Evolutionary conservation across 768 basidiomycete species (phyloP).

Genomic region (Sistotremastrum niveocremeum): DNA sequence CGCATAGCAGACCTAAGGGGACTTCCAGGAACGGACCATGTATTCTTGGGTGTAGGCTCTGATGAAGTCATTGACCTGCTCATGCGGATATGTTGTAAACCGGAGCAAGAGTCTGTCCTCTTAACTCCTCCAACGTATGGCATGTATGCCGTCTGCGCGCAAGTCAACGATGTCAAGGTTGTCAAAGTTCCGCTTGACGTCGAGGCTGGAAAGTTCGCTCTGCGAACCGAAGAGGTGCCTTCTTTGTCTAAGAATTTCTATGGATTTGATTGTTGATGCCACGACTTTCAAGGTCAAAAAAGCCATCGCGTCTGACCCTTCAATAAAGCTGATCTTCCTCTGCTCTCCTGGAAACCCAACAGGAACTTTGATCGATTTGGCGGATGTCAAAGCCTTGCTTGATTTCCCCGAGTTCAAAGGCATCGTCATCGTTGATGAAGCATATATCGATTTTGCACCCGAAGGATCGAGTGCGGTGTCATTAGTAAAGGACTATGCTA

Average conservation of each 20-base stretch:
- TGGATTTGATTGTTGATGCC: background rate
- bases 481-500: conserved; percentile 69
- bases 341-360: conserved; percentile 98
- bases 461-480: conserved; percentile 46
- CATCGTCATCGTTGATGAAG: conserved; percentile 89
- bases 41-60: conserved; percentile 93
- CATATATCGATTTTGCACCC: conserved; percentile 88
- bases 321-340: conserved; percentile 84
- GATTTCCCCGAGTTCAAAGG: conserved; percentile 79
- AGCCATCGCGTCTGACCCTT: conserved; percentile 50
- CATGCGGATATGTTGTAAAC: conserved; percentile 78
- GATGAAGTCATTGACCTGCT: conserved; percentile 95
- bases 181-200: conserved; percentile 68
- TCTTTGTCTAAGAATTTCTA: background rate
- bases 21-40: conserved; percentile 46
- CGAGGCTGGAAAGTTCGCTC: conserved; percentile 72
- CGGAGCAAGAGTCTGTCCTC: conserved; percentile 68
- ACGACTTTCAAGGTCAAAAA: conserved; percentile 44
- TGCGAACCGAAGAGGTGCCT: conserved; percentile 56
- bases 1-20: conserved; percentile 62
- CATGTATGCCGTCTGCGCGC: conserved; percentile 92
- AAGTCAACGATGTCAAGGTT: conserved; percentile 84
- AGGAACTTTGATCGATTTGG: conserved; percentile 69
- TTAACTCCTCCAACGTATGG: conserved; percentile 94
- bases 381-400: conserved; percentile 52